phyloP scores from a whole-genome alignment of 495 filamentous ascomycete species.

The Aspergillus mulundensis region DNA sequence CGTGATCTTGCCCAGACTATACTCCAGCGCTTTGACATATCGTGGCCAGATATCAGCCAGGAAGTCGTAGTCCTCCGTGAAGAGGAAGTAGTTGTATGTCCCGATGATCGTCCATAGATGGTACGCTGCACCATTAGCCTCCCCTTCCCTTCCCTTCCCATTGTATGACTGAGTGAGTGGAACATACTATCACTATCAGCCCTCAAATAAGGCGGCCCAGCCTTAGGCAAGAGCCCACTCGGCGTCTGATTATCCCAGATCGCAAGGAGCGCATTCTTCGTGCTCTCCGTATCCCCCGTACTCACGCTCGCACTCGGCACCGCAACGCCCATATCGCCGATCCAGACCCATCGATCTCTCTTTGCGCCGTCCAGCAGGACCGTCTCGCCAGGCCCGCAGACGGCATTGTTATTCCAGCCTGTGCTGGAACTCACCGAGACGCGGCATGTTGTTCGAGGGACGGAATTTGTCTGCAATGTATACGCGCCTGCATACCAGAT shows the following conservation, averaged over 20 bases:
- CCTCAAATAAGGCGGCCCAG: not conserved
- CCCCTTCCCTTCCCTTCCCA: too few species aligned
- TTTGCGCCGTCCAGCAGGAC: constrained; percentile 56
- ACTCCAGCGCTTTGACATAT: constrained; percentile 52
- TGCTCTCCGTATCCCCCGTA: constrained; percentile 52
- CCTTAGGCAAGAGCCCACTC: not conserved
- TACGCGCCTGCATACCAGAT: constrained; percentile 65
- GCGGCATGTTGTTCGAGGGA: constrained; percentile 46
- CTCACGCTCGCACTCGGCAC: not conserved
- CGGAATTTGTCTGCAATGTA: constrained; percentile 54
- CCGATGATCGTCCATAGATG: constrained; percentile 63
- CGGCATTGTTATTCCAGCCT: constrained; percentile 32
- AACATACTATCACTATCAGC: constrained; percentile 29
- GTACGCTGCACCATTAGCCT: too few species aligned
- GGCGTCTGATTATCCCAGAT: constrained; percentile 50
- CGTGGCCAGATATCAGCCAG: constrained; percentile 19
- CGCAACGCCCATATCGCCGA: constrained; percentile 55
- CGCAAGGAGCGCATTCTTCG: constrained; percentile 57
- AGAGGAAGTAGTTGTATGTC: constrained; percentile 59
- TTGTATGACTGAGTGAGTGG: too few species aligned
- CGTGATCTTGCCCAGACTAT: constrained; percentile 48
- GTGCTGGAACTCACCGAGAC: constrained; percentile 31
- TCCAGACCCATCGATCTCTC: constrained; percentile 53
- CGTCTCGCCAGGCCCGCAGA: constrained; percentile 42
- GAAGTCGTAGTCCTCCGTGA: constrained; percentile 51